Percentiles rank a stretch among this genome's conserved stretches.
Conservation (phyloP, 2,329 filamentous ascomycete genomes). For the Diatrype stigma region DNA sequence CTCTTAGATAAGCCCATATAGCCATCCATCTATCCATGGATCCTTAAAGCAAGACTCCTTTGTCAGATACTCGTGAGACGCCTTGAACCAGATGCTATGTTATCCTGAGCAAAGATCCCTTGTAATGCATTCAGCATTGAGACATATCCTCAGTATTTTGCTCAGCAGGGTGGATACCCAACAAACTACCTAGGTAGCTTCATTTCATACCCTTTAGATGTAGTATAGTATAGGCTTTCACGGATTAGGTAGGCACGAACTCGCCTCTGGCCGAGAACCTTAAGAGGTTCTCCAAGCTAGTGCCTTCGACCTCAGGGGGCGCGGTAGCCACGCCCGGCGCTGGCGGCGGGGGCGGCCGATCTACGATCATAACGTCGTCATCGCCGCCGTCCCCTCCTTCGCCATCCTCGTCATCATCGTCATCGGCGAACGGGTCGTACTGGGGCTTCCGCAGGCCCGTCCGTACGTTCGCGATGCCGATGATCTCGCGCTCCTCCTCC, state of each 20-base stretch:
- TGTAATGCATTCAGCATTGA: too few species aligned
- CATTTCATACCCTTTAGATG: too few species aligned
- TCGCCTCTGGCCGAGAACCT: constrained; percentile 18
- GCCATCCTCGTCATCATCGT: constrained; percentile 48
- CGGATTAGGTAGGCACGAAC: constrained; percentile 5
- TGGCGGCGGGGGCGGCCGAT: constrained; percentile 24
- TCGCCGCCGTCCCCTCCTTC: constrained; percentile 37
- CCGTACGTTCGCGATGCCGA: constrained; percentile 64
- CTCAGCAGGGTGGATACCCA: too few species aligned
- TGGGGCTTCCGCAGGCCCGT: constrained; percentile 62
- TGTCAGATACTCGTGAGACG: too few species aligned
- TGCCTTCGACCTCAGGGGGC: constrained; percentile 21
- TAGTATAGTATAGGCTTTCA: too few species aligned
- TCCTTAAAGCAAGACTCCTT: too few species aligned
- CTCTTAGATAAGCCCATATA: too few species aligned
- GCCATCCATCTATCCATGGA: too few species aligned
- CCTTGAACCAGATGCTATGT: too few species aligned
- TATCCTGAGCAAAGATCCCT: too few species aligned
- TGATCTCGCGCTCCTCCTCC: constrained; percentile 57
- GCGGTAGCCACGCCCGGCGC: constrained; percentile 21
- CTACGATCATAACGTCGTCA: constrained; percentile 28
- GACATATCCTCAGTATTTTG: too few species aligned
- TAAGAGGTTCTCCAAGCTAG: constrained; percentile 21
- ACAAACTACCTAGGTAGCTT: too few species aligned
- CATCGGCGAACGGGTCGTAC: constrained; percentile 54